Evolutionary conservation across 371 early-diverging fungal genomes (phyloP), one percentile per base, ranked within the genome.

Genomic region (Paraphysoderma sedebokerense): DNA sequence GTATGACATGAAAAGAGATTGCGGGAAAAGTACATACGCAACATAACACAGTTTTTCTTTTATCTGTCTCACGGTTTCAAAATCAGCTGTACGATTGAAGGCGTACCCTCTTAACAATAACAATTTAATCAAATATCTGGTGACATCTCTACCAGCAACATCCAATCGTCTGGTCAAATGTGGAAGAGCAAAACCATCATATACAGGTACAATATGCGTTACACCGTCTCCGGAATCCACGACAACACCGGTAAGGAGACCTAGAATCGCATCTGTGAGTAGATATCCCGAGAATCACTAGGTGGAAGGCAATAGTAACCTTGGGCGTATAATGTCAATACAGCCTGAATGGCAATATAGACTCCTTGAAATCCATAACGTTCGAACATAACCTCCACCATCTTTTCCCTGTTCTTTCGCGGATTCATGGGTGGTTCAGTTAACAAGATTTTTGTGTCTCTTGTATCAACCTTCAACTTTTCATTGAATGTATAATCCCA

Each of bases 141-240:
- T 93, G 30, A 96, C 88, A 61, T 91, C 87, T 38, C 97, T 78
- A 41, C 97, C 97, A 32, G 95, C 95, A 27, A 96, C 85, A 66
- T 96, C 92, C 47, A 96, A 66, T 44, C 97, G 81, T 55, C 80
- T 77, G 19, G 87, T 85, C 57, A 87, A 66, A 53, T 93, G 88
- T 12, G 92, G 87, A 30, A 91, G 74, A 5, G 93, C 82, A 58
- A 79, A 92, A 20, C 97, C 95, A 55, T 93, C 82, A 58, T 85
- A 92, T 5, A 96, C 92, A 32, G 97, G 97, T 15, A 96, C 90
- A 68, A 93, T 91, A 60, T 96, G 95, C 8, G 97, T 92, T 28
- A 96, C 97, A 63, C 97, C 93, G 62, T 92, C 93, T 24, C 93
- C 93, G 38, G 91, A 90, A 61, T 96, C 97, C 4, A 96, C 86